Conservation (phyloP, 73 alveolate species). For the Paramecium bursaria region DNA sequence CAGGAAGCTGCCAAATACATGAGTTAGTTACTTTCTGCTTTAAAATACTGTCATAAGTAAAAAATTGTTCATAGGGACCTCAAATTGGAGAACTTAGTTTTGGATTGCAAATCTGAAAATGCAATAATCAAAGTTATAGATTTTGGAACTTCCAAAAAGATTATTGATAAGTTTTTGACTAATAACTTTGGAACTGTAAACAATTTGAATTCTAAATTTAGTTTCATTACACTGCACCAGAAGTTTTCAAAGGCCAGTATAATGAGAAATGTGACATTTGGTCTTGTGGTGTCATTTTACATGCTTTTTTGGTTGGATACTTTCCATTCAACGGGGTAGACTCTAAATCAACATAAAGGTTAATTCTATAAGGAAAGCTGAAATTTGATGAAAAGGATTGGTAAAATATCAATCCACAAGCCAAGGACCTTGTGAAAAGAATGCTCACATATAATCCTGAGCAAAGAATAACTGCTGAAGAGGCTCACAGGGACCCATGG, state of each 20-base stretch:
- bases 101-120: constrained; percentile 39
- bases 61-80: constrained; percentile 74
- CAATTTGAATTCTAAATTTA: background rate
- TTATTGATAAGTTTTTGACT: constrained; percentile 59
- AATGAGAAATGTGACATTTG: constrained; percentile 50
- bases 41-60: constrained; percentile 73
- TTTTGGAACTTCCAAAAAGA: constrained; percentile 71
- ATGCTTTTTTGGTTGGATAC: constrained; percentile 33
- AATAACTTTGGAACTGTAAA: constrained; percentile 49
- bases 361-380: background rate
- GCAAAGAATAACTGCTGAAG: constrained; percentile 26
- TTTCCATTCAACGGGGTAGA: constrained; percentile 39
- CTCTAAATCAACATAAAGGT: background rate
- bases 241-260: constrained; percentile 21
- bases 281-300: constrained; percentile 43
- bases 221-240: constrained; percentile 64
- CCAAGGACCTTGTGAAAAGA: constrained; percentile 12
- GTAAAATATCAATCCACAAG: background rate
- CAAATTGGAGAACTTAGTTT: constrained; percentile 67
- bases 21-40: constrained; percentile 71
- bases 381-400: constrained; percentile 35
- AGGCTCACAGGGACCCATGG: constrained; percentile 50
- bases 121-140: constrained; percentile 66
- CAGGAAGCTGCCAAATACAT: constrained; percentile 72
- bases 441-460: constrained; percentile 52